A percentile compares a stretch with the other conserved stretches of the same genome.
Conservation (phyloP, 768 basidiomycete genomes). For the Phanerochaete carnosa region DNA sequence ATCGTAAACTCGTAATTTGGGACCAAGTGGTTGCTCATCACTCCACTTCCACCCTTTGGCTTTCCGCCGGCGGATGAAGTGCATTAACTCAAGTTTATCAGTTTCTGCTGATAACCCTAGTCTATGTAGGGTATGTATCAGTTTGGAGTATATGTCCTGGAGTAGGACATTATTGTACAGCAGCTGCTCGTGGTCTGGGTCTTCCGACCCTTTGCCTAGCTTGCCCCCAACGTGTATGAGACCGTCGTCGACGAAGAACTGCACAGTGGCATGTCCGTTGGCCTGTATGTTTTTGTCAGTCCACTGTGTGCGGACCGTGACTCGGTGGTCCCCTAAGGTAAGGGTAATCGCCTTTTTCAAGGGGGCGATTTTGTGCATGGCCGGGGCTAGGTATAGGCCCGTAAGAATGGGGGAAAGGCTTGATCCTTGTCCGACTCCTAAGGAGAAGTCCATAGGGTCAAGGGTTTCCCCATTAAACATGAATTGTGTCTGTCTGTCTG, state of each 20-base stretch:
- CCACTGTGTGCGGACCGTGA: too few species aligned
- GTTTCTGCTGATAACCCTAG: slow-evolving; percentile 9
- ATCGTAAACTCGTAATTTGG: background rate
- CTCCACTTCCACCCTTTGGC: slow-evolving; percentile 1
- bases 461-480: slow-evolving; percentile 1
- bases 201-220: background rate
- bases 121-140: background rate
- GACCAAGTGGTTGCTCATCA: background rate
- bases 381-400: slow-evolving; percentile 13
- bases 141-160: too few species aligned
- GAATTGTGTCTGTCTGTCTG: background rate
- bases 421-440: slow-evolving; percentile 15
- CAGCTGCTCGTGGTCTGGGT: background rate
- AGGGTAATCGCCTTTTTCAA: background rate
- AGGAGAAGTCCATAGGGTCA: background rate
- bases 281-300: background rate
- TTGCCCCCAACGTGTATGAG: background rate
- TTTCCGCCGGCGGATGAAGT: slow-evolving; percentile 4
- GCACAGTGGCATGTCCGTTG: background rate
- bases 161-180: too few species aligned
- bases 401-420: slow-evolving; percentile 14
- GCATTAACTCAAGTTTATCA: slow-evolving; percentile 14
- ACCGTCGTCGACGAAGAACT: slow-evolving; percentile 18
- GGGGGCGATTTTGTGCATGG: background rate
- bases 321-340: too few species aligned